Base-by-base conservation (phyloP, 306 rosid genomes). In the Corylus americana region DNA sequence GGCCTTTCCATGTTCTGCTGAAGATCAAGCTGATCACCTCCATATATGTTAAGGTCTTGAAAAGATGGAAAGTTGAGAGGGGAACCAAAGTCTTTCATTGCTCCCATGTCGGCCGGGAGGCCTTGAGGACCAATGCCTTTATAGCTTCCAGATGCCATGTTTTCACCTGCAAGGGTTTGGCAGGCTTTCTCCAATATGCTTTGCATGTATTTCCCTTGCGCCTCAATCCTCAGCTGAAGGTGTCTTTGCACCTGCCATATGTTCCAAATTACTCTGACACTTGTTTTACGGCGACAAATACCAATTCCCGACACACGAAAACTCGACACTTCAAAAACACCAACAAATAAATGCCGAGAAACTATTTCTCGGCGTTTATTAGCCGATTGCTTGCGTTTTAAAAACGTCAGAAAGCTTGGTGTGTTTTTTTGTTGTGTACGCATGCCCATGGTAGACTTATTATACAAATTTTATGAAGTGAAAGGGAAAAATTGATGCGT, bases 201-300 rank as follows among this genome's bases (percentile, higher is more conserved):
- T 69, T 96, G 98, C 99, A 96, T 96, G 94, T 96, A 96, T 84
- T 96, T 96, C 47, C 99, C 99, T 88, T 96, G 99, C 70, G 99
- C 98, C 77, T 96, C 99, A 22, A 96, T 96, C 83, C 99, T 91
- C 83, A 96, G 82, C 78, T 96, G 99, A 75, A 96, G 97, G 63
- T 91, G 99, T 78, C 89, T 92, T 54, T 96, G 99, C 18, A 95
- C 98, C 98, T 95, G 86, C 82, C 77, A 85, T 11, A 75, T 66
- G 48, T 22, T 75, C 53, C 77, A 29, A 69, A 85, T 75, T 75
- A 39, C 5, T 39, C 44, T 39, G 35, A 39, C 4, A 39, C 44
- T 39, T 39, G 6, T 39, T 39, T 39, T 39, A 39, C 6, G 44
- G 5, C 44, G 6, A 39, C 44, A 31, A 31, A 31, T 31, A 31